Evolutionary conservation across 352 stramenopile genomes (phyloP), one percentile per base, ranked within the genome.

Genomic region (Phytophthora rubi): DNA sequence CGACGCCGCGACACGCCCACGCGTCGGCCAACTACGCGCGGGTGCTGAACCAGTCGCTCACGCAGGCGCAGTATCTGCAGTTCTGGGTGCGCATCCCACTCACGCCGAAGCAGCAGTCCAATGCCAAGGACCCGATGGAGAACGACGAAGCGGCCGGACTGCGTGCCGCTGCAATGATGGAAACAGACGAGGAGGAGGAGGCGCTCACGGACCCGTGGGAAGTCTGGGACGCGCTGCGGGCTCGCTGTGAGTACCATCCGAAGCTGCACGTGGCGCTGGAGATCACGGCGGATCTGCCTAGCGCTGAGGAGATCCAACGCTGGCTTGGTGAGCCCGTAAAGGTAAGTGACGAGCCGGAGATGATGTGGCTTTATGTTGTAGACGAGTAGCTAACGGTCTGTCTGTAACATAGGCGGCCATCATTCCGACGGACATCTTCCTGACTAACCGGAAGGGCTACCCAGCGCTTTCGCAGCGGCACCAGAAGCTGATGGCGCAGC

Each of bases 391-490:
- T 9, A 39, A 42, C 18, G 21, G 12, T 59, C 16, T 68, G 2
- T 67, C 64, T 12, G 48, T 10, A 81, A 84, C 53, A 42, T 56
- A 84, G 76, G 93, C 91, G 12, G 77, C 98, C 18, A 88, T 98
- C 51, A 75, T 99, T 23, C 82, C 92, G 4, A 98, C 91, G 9
- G 76, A 79, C 61, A 82, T 98, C 48, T 99, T 99, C 73, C 76
- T 99, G 6, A 98, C 93, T 47, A 99, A 99, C 80, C 97, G 95
- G 49, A 91, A 91, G 62, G 97, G 97, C n/a, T 99, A 95, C 77
- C 97, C 97, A 5, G 92, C 97, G 33, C 85, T 99, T 0, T 93
- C 93, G n/a, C 92, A 97, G 73, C 79, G 80, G 33, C 92, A 98
- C 81, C 95, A 99, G 75, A 81, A 79, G 30, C 85, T 94, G 28